These are phyloP conservation scores for Pseudogymnoascus sp. DNA, from an alignment of 2,329 filamentous ascomycete species.

Conservation along the genomic window DNA sequence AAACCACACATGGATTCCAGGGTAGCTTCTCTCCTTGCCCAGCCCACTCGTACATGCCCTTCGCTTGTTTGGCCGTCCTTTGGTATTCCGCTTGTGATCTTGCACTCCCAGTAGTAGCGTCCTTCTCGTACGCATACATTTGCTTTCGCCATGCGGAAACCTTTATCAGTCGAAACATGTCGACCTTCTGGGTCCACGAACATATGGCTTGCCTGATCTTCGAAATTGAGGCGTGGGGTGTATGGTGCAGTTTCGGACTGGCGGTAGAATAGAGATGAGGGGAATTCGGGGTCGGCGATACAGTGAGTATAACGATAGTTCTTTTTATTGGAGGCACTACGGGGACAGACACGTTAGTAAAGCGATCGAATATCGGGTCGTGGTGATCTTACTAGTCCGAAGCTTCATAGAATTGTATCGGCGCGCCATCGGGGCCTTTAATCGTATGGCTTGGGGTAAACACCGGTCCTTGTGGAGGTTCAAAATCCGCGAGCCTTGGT, in stretches of 20 bases:
- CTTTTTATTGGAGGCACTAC: constrained; percentile 56
- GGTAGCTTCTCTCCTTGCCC: constrained; percentile 72
- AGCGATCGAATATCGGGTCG: background rate
- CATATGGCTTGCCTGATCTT: constrained; percentile 81
- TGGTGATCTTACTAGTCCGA: constrained; percentile 52
- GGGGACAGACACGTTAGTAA: background rate
- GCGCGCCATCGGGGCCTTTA: constrained; percentile 41
- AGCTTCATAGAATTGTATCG: constrained; percentile 54
- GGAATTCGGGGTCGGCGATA: constrained; percentile 81
- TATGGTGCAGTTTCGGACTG: constrained; percentile 82
- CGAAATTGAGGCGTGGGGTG: constrained; percentile 79
- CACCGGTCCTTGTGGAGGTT: constrained; percentile 49
- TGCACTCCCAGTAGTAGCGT: constrained; percentile 90
- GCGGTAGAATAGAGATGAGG: constrained; percentile 81
- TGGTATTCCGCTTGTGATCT: constrained; percentile 70
- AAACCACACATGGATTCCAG: constrained; percentile 79
- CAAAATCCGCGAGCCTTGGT: constrained; percentile 55
- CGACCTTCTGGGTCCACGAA: constrained; percentile 70
- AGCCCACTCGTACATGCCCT: constrained; percentile 76
- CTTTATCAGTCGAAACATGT: constrained; percentile 82
- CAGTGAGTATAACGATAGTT: constrained; percentile 85
- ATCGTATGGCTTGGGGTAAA: constrained; percentile 51
- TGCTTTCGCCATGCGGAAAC: constrained; percentile 82
- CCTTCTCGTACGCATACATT: constrained; percentile 89
- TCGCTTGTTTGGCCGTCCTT: constrained; percentile 24